Base-by-base conservation (phyloP, 192 early-diverging fungal species). In the Funneliformis mosseae region DNA sequence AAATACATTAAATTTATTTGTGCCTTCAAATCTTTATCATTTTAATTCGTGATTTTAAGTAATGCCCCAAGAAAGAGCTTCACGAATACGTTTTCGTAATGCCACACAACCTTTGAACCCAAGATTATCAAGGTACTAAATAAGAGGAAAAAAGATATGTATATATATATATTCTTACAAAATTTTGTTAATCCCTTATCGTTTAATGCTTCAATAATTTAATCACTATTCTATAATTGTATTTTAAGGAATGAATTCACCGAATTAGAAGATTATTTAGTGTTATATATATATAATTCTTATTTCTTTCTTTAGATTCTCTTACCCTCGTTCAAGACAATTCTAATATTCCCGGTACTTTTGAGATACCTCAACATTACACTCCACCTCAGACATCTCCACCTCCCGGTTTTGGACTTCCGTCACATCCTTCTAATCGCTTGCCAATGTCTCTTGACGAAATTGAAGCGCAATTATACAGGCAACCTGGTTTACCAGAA, bases 391-490 rank as follows among this genome's bases (percentile, higher is more conserved):
- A 66, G 9, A 28, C 74, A 50, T 77, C 74, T 43, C 63, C 74
- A 38, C 61, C 73, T 27, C 41, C 72, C 5, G 81, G 71, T 4
- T 82, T 82, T 78, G 77, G 83, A 27, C 80, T 74, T 27, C 79
- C 70, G 50, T 45, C 78, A 43, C 83, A 82, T 27, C 81, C 76
- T 64, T 82, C 76, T 18, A 18, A 4, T n/a, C 73, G 46, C 12
- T 9, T 46, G 21, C n/a, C 61, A 77, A 43, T 63, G 16, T 45
- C 82, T n/a, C 81, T 90, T 55, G 89, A 88, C 70, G 87, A 90
- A 55, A 88, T 90, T 66, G 89, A 90, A 79, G 89, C 87, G 23
- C 86, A 90, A 71, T 75, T 90, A 12, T 80, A 83, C 38, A 85
- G 85, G 60, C 84, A 85, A 61, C 63, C 38, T 11, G 50, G 68